Conservation (phyloP, 306 rosid species). For the Vigna mungo region DNA sequence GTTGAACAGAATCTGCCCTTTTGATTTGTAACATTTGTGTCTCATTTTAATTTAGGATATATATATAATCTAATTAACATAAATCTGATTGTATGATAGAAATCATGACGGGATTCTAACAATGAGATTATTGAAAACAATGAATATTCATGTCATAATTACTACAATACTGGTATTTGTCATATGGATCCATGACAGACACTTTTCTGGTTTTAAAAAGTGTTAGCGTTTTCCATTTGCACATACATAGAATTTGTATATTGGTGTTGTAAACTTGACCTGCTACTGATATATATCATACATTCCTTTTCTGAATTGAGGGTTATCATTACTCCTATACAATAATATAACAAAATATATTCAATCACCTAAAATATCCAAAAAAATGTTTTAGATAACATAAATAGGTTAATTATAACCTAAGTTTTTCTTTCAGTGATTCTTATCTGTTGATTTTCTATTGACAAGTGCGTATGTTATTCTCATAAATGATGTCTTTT, state of each 20-base stretch:
- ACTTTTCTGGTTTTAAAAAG: neutral
- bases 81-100: neutral
- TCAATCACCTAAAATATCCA: no score
- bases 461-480: no score
- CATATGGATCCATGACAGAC: neutral
- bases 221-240: neutral
- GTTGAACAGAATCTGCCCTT: neutral
- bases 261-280: constrained; percentile 8
- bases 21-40: neutral
- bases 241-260: no score
- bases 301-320: no score
- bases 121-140: neutral
- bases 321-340: no score
- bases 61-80: neutral
- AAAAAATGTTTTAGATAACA: no score
- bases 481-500: no score
- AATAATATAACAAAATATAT: no score
- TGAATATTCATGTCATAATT: no score
- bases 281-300: neutral
- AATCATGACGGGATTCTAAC: neutral
- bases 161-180: constrained; percentile 10
- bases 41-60: neutral
- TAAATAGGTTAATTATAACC: no score
- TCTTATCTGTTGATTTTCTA: no score
- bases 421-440: no score